Conservation (phyloP, 768 basidiomycete genomes). For the Mycena galericulata region DNA sequence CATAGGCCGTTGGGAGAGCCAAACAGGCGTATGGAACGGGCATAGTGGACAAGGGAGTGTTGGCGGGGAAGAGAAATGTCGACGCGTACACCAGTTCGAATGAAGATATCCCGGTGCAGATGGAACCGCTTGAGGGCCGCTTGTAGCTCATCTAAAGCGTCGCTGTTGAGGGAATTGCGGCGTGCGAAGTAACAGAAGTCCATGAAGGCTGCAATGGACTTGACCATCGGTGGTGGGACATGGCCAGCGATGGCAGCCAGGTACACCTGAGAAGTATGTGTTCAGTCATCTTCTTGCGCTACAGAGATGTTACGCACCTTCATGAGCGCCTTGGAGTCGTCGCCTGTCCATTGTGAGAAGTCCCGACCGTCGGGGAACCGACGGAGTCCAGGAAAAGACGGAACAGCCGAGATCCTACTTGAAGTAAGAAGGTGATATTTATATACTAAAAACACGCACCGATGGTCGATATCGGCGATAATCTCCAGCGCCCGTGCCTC, state of each 20-base stretch:
- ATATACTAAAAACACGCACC: neutral
- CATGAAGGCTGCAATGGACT: slow-evolving; percentile 32
- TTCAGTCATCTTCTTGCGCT: neutral
- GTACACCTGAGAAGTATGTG: slow-evolving; percentile 37
- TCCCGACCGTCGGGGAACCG: slow-evolving; percentile 3
- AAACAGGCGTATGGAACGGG: slow-evolving; percentile 30
- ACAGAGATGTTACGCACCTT: slow-evolving; percentile 36
- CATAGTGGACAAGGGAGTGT: slow-evolving; percentile 42
- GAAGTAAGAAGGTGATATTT: neutral
- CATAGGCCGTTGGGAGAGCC: slow-evolving; percentile 47
- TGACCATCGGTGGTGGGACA: slow-evolving; percentile 37
- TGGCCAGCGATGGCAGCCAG: slow-evolving; percentile 40
- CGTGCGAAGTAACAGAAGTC: slow-evolving; percentile 43
- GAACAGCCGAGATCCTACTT: neutral
- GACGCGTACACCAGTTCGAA: slow-evolving; percentile 25
- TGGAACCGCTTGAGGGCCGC: slow-evolving; percentile 24
- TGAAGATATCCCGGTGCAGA: slow-evolving; percentile 38
- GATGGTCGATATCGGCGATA: slow-evolving; percentile 5
- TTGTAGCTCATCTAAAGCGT: slow-evolving; percentile 28
- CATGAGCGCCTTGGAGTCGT: slow-evolving; percentile 48
- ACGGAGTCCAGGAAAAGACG: neutral
- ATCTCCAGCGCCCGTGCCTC: neutral
- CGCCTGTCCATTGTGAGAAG: slow-evolving; percentile 40
- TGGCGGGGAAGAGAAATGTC: slow-evolving; percentile 42
- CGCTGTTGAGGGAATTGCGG: slow-evolving; percentile 21